A percentile compares a stretch with the other conserved stretches of the same genome.
These are phyloP conservation scores for Penicillium sp. DNA, from an alignment of 2,329 filamentous ascomycete genomes.

Conservation along the genomic window DNA sequence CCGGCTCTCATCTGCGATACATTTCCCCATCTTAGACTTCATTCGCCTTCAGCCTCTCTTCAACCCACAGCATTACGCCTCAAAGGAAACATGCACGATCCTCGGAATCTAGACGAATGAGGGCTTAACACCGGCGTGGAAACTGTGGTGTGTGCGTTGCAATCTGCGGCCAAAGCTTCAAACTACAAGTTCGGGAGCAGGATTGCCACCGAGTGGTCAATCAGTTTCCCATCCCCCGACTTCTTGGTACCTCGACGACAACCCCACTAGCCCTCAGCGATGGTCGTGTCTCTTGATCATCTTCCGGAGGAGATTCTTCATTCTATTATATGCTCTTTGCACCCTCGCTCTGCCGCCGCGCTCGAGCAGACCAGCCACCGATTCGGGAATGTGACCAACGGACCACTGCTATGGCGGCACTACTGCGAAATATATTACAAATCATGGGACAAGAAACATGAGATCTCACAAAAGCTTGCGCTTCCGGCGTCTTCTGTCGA, in stretches of 20 bases:
- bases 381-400: conserved; percentile 67
- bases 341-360: conserved; percentile 55
- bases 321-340: conserved; percentile 69
- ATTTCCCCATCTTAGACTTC: background rate
- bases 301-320: conserved; percentile 86
- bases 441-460: conserved; percentile 73
- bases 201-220: conserved; percentile 8
- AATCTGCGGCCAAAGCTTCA: background rate
- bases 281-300: conserved; percentile 38
- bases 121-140: conserved; percentile 18
- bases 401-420: conserved; percentile 76
- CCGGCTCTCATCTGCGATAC: background rate
- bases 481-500: conserved; percentile 60
- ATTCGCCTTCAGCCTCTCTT: background rate
- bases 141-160: conserved; percentile 5
- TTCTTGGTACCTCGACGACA: background rate
- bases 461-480: conserved; percentile 60
- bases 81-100: conserved; percentile 2
- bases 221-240: background rate
- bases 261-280: conserved; percentile 24
- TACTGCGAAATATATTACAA: conserved; percentile 71
- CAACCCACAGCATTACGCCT: background rate
- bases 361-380: conserved; percentile 65
- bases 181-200: conserved; percentile 1
- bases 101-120: conserved; percentile 11